Percentiles rank a stretch among this genome's conserved stretches.
These are phyloP conservation scores for Suillus alpinus DNA, from an alignment of 768 basidiomycete species.

Conservation along the genomic window DNA sequence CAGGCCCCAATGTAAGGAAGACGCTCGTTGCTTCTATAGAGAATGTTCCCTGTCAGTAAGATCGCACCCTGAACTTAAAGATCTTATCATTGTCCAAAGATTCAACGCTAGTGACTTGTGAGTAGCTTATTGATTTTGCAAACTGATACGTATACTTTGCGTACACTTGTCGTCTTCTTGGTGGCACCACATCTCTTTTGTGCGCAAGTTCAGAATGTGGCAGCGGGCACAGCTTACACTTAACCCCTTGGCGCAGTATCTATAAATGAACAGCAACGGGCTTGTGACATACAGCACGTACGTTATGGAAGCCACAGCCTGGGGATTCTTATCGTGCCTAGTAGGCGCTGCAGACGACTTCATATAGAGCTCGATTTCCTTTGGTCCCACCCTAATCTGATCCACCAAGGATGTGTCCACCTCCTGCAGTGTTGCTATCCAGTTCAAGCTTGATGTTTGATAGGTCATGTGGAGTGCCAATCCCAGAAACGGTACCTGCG, in stretches of 20 bases:
- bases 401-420: background rate
- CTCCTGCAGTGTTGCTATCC: background rate
- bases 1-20: background rate
- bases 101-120: background rate
- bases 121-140: background rate
- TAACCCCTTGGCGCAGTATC: background rate
- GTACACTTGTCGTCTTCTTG: background rate
- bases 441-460: background rate
- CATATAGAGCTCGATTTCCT: background rate
- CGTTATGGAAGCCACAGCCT: background rate
- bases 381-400: too few relatives aligned
- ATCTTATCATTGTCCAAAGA: background rate
- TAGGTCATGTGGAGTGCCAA: too few relatives aligned
- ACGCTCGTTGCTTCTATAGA: background rate
- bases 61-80: background rate
- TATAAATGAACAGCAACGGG: background rate
- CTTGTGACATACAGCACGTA: background rate
- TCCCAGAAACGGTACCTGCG: background rate
- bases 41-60: background rate
- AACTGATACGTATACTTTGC: background rate
- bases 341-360: background rate
- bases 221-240: background rate
- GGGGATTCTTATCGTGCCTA: background rate
- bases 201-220: background rate
- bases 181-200: background rate